Base-by-base conservation (phyloP, 148 eudicot genomes). In the Amaranthus hypochondriacus region DNA sequence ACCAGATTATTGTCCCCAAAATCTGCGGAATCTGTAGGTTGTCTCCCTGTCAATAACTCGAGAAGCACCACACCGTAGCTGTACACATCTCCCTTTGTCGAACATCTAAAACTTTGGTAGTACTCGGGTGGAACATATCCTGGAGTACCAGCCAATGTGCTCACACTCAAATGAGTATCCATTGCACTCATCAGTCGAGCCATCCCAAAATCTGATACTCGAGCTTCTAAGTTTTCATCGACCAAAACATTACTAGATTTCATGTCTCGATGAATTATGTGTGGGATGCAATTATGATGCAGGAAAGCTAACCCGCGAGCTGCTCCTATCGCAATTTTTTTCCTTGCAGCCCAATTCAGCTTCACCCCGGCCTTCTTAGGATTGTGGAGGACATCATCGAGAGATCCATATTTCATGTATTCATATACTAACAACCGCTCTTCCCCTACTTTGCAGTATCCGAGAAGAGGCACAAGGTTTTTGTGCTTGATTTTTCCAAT, bases 151-250 rank as follows among this genome's bases (percentile, higher is more conserved):
- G 98, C 94, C 15, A 93, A 70, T 2, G 98, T 90, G 78, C 94
- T 89, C 11, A 93, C 96, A 71, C 96, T 93, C 85, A 93, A 79
- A 71, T 93, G 98, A 0, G 97, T 90, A 80, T 91, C 97, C 88
- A 86, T 86, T 57, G 88, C 89, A 69, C 84, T 89, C 97, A 93
- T 86, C 5, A 81, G 85, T 86, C 97, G 84, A 0, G 98, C 98
- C 97, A 93, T 91, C 9, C 97, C 97, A n/a, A 93, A 93, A 84
- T 93, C 98, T 0, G 97, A 91, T 0, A 91, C 98, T 44, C 92
- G 70, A 1, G 97, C 97, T 74, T 93, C 95, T 64, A 89, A 66
- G 70, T 91, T 84, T 52, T 89, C 95, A 47, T 93, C 97, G 0
- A 93, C 64, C 74, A 93, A 65, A 0, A 93, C 95, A 71, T 93